phyloP scores from a whole-genome alignment of 805 yeast species.

The Saturnispora serradocipensis region DNA sequence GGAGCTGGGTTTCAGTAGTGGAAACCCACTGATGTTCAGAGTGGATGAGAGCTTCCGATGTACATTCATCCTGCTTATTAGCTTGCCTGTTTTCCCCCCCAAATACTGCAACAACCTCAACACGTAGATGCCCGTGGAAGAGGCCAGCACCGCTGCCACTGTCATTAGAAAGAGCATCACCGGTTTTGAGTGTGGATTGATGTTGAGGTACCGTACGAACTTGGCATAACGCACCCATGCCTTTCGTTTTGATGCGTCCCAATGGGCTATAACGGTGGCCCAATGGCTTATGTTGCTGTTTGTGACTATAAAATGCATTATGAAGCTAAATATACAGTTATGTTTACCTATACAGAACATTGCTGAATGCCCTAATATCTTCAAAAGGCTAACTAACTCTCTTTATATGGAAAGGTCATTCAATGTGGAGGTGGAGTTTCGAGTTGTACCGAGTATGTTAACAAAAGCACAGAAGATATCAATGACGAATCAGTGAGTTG shows the following conservation, averaged over 20 bases:
- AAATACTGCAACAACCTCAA: conserved; percentile 19
- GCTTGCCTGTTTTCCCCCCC: conserved; percentile 5
- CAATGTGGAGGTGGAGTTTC: background rate
- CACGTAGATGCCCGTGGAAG: conserved; percentile 18
- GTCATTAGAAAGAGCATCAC: conserved; percentile 26
- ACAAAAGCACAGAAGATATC: background rate
- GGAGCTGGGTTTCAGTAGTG: background rate
- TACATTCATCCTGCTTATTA: background rate
- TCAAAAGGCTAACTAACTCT: background rate
- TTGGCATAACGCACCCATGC: conserved; percentile 13
- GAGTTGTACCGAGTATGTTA: background rate
- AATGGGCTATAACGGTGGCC: conserved; percentile 1
- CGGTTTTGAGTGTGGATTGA: conserved; percentile 25
- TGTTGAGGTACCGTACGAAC: conserved; percentile 17
- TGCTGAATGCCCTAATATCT: background rate
- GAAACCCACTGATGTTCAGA: background rate
- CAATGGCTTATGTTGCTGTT: background rate
- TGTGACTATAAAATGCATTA: background rate
- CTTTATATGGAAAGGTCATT: conserved; percentile 3
- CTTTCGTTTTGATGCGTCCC: conserved; percentile 7
- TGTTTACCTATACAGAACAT: background rate
- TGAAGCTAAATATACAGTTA: background rate
- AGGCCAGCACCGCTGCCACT: conserved; percentile 18
- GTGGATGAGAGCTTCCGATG: background rate
- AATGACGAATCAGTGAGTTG: too few species aligned